Evolutionary conservation across 2,329 filamentous ascomycete genomes (phyloP), one percentile per base, ranked within the genome.

Genomic region (Phialocephala sp.): DNA sequence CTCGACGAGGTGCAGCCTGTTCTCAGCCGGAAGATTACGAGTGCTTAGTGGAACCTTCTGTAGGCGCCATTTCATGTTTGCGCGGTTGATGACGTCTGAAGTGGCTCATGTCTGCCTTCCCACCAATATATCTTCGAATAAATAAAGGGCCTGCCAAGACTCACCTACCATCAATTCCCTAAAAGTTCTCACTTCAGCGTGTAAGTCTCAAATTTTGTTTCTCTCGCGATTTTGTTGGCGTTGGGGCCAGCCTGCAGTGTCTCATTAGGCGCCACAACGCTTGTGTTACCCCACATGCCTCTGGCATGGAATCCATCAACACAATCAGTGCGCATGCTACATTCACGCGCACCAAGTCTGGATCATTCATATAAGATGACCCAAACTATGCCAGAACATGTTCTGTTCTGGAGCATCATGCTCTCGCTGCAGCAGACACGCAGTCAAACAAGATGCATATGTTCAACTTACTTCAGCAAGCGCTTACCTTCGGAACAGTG

Each of bases 401-500:
- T 8, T 27, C 22, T 54, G 8, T 18, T 35, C 50, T 15, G 22
- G 18, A 18, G 24, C 12, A 18, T 18, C 50, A 54, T 54, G 22
- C 22, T 54, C 11, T 32, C 11, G 8, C 43, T 47, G 43, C 43
- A 15, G 4, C 43, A 47, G 18, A 27, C 8, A 32, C 9, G 18
- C 1, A 12, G 4, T 20, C 56, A 60, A 60, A 32, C 27, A 32
- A 32, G 27, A 32, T 32, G 27, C 27, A 59, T 20, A 66, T 65
- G 64, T 64, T 65, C 54, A 59, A 32, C 32, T 59, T 54, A 50
- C 60, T 65, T 2, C 58, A 56, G 18, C 56, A 56, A 65, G 59
- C 63, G 63, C 61, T 67, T 50, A 67, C 63, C 9, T 59, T 43
- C 18, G 32, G 54, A 47, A 14, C 62, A 68, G 66, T 58, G 2